These are phyloP conservation scores for Trifolium repens DNA, from an alignment of 306 rosid genomes.

Conservation along the genomic window DNA sequence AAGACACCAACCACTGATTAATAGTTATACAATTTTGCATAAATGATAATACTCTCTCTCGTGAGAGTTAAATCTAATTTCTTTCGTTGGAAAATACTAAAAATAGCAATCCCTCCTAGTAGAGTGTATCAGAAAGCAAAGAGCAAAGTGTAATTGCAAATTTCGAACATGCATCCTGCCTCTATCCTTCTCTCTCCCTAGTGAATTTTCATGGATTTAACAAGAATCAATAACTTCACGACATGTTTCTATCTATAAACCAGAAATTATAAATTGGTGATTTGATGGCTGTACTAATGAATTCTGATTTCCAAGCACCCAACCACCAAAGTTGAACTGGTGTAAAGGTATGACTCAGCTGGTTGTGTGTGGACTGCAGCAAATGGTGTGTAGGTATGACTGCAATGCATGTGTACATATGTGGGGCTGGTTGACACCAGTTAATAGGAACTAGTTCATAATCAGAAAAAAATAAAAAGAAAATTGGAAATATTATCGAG, in stretches of 20 bases:
- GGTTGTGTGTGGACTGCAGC: too few species aligned
- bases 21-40: background rate
- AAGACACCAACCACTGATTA: constrained; percentile 5
- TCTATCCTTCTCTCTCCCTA: background rate
- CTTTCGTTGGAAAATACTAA: background rate
- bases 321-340: background rate
- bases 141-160: background rate
- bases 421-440: too few species aligned
- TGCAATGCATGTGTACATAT: too few species aligned
- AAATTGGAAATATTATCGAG: too few species aligned
- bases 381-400: too few species aligned
- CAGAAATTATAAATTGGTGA: background rate
- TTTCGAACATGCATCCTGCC: background rate
- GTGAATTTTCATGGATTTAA: background rate
- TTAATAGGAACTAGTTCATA: too few species aligned
- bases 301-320: background rate
- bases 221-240: background rate
- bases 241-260: constrained; percentile 1
- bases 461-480: too few species aligned
- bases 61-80: too few species aligned
- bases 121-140: background rate
- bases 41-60: too few species aligned
- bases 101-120: constrained; percentile 1
- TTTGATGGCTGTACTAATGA: background rate
- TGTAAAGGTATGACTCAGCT: too few species aligned